phyloP scores from a whole-genome alignment of 1,139 yeast genomes.

The Lodderomyces orthopsilosis region DNA sequence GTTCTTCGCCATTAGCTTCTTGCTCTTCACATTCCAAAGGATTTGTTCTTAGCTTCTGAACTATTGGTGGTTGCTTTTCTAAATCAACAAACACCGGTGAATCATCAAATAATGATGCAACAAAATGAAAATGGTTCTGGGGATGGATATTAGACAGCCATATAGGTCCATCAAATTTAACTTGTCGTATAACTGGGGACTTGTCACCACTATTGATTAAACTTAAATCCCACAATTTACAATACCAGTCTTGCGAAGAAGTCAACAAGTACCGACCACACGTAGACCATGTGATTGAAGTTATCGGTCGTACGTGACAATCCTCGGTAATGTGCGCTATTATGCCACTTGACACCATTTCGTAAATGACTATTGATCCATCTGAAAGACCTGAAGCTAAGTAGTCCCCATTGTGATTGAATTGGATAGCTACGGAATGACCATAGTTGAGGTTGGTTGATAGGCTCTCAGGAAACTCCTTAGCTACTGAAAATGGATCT shows the following conservation, averaged over 20 bases:
- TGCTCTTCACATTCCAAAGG: constrained; percentile 19
- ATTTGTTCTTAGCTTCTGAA: constrained; percentile 25
- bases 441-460: constrained; percentile 65
- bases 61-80: constrained; percentile 28
- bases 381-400: constrained; percentile 81
- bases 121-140: constrained; percentile 35
- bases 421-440: constrained; percentile 71
- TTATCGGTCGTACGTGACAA: constrained; percentile 69
- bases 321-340: constrained; percentile 54
- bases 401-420: constrained; percentile 79
- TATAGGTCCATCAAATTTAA: constrained; percentile 65
- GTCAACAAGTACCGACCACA: constrained; percentile 71
- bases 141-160: constrained; percentile 71
- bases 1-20: constrained; percentile 17
- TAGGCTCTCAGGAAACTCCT: constrained; percentile 86
- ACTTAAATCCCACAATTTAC: constrained; percentile 76
- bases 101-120: constrained; percentile 51
- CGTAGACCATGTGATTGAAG: constrained; percentile 74
- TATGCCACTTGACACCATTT: constrained; percentile 56
- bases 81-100: constrained; percentile 56
- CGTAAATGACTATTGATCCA: constrained; percentile 79
- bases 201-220: constrained; percentile 10
- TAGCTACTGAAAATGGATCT: constrained; percentile 90
- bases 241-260: constrained; percentile 83
- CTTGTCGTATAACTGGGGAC: constrained; percentile 37